phyloP scores from a whole-genome alignment of 176 grass and related monocot genomes.

The Rhynchospora breviuscula region DNA sequence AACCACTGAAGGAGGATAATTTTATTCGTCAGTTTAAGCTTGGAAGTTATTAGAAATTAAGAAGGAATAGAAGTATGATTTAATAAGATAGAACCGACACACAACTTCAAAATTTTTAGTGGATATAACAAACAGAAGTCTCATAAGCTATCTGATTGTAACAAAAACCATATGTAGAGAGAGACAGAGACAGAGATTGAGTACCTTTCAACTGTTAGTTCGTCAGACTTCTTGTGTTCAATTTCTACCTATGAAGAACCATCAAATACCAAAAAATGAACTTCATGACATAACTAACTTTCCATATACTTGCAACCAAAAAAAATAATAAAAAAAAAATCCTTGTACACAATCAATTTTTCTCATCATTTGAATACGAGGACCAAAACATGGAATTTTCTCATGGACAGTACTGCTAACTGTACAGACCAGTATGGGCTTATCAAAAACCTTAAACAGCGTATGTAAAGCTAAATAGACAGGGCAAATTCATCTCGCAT shows the following conservation, averaged over 20 bases:
- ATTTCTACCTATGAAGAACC: neutral
- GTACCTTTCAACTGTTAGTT: conserved; percentile 27
- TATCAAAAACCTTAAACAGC: neutral
- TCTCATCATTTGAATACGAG: neutral
- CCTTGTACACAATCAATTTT: neutral
- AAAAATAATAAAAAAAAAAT: neutral
- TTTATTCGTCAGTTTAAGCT: neutral
- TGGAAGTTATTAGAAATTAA: neutral
- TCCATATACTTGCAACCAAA: neutral
- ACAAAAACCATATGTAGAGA: neutral
- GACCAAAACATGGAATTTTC: neutral
- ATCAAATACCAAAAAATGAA: neutral
- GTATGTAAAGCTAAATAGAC: neutral
- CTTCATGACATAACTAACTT: neutral
- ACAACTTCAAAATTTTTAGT: neutral
- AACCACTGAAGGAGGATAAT: conserved; percentile 3
- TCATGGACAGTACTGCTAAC: neutral
- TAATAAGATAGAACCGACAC: neutral
- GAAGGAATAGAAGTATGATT: neutral
- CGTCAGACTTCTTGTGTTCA: neutral
- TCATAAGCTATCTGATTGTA: neutral
- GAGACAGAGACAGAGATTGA: neutral
- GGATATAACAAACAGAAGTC: neutral
- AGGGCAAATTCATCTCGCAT: neutral
- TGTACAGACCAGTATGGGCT: neutral